Evolutionary conservation across 2,329 filamentous ascomycete species (phyloP).

Genomic region (Fonsecaea pedrosoi): DNA sequence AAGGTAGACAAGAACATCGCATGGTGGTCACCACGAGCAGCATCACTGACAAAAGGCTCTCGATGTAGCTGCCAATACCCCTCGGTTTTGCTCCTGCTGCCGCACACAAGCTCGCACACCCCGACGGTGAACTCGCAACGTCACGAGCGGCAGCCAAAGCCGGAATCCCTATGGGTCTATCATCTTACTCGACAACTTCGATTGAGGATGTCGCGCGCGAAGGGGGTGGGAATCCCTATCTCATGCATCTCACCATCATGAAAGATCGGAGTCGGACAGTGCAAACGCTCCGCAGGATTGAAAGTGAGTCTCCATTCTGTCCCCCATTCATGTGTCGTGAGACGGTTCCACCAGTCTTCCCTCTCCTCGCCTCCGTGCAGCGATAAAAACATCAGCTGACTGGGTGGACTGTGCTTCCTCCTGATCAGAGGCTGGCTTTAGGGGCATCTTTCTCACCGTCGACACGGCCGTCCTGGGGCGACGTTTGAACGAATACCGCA

Average conservation of each 20-base stretch:
- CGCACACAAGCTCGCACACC: slow-evolving; percentile 39
- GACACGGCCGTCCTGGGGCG: slow-evolving; percentile 58
- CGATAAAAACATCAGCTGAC: slow-evolving; percentile 1
- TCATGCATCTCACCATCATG: neutral
- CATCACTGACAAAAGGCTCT: slow-evolving; percentile 34
- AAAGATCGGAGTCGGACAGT: neutral
- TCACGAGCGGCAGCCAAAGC: slow-evolving; percentile 54
- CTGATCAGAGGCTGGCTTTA: slow-evolving; percentile 51
- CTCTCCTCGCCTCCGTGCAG: too few relatives aligned
- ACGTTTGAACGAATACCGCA: slow-evolving; percentile 60
- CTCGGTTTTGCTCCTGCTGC: slow-evolving; percentile 52
- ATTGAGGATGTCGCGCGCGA: slow-evolving; percentile 54
- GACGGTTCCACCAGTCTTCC: too few relatives aligned
- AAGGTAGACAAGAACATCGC: slow-evolving; percentile 23
- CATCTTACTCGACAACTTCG: slow-evolving; percentile 53
- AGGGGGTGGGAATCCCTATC: slow-evolving; percentile 43
- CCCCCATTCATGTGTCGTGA: too few relatives aligned
- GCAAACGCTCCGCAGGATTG: neutral
- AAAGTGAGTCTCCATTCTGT: neutral
- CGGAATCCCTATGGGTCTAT: slow-evolving; percentile 57
- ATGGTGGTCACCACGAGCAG: too few relatives aligned
- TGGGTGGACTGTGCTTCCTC: slow-evolving; percentile 46
- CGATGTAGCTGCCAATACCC: slow-evolving; percentile 36
- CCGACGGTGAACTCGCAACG: slow-evolving; percentile 59
- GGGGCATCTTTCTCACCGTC: slow-evolving; percentile 58